Base-by-base conservation (phyloP, 2,329 filamentous ascomycete genomes). In the Sodiomyces alkalinus region DNA sequence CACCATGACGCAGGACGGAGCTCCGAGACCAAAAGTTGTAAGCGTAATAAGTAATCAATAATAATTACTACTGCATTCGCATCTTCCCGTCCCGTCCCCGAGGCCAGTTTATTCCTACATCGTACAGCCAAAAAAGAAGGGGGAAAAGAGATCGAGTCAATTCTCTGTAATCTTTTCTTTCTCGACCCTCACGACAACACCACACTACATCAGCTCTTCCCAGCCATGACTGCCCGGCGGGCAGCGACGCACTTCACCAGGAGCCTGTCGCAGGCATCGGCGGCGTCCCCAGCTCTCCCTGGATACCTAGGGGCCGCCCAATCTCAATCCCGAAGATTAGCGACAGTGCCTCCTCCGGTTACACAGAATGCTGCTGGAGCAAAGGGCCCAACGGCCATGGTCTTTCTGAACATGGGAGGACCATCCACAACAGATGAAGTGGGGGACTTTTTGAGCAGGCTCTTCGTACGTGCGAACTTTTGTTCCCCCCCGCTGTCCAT, bases 331-430 rank as follows among this genome's bases (percentile, higher is more conserved):
- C 52, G 63, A 41, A 50, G 48, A 25, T 55, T 68, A 40, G 77
- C 76, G 17, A 78, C 73, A 10, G 73, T 71, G 4, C 79, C 80
- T 8, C 80, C 82, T 8, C 80, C 82, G 6, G 82, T 90, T 14
- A 86, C 80, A 0, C 82, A 92, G 51, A 67, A 83, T 64, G 63
- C 68, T 6, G 69, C 69, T 1, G 70, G 67, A 9, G 68, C 65
- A 22, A 64, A 81, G 47, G 87, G 87, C 0, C 85, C 86, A 6
- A 98, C 90, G 4, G 90, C 90, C 23, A 96, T 98, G 74, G 90
- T 98, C 10, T 94, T 98, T 47, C 72, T 98, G 58, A 98, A 98
- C 56, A 98, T 98, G 90, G 90, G 90, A 34, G 90, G 90, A 0
- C 90, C 90, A 3, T 80, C 82, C 2, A 93, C 80, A 4, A 80